phyloP scores from a whole-genome alignment of 139 green algal species.

The Pleodorina starrii region DNA sequence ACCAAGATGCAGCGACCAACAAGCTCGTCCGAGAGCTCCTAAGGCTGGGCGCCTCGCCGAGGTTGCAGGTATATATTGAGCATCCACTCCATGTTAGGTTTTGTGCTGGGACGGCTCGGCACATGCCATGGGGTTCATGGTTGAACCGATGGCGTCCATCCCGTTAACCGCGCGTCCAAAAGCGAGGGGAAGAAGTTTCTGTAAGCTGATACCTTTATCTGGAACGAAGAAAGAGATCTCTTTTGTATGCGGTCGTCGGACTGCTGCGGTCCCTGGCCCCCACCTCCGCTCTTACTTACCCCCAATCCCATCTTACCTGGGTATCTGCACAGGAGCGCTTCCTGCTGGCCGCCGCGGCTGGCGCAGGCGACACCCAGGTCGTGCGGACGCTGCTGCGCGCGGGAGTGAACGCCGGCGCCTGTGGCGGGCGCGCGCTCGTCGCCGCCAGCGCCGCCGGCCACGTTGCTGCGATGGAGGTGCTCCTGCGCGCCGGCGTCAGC shows the following conservation, averaged over 20 bases:
- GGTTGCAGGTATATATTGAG: neutral
- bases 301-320: neutral
- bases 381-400: slow-evolving; percentile 20
- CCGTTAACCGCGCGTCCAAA: neutral
- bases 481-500: slow-evolving; percentile 11
- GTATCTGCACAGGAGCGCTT: slow-evolving; percentile 12
- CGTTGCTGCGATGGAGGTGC: neutral
- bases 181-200: neutral
- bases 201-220: neutral
- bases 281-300: neutral
- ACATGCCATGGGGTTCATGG: neutral
- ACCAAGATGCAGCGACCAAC: neutral
- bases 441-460: slow-evolving; percentile 5
- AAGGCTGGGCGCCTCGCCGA: neutral
- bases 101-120: no score
- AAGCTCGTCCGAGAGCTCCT: neutral
- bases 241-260: neutral
- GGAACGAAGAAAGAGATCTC: neutral
- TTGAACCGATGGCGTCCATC: neutral
- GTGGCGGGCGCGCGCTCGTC: slow-evolving; percentile 24
- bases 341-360: slow-evolving; percentile 7
- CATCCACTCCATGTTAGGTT: neutral
- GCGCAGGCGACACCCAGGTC: neutral
- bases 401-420: neutral
- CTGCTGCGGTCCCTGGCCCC: no score